Percentiles rank a stretch among this genome's conserved stretches.
Evolutionary conservation across 495 filamentous ascomycete species (phyloP).

Genomic region (Aspergillus nidulans): DNA sequence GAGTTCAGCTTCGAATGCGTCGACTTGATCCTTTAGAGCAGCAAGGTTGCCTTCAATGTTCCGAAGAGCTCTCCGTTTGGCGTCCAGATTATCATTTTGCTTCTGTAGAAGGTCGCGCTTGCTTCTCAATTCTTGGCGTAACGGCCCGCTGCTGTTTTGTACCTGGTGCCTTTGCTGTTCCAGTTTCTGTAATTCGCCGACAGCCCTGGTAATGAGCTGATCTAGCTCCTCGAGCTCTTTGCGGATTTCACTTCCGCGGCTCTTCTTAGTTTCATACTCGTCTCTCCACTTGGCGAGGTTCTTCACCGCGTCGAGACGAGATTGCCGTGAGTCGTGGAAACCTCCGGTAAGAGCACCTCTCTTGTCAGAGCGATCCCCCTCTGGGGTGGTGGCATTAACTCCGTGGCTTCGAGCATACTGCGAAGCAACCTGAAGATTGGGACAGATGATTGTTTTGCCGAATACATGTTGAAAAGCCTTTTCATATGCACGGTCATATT

Average conservation of each 20-base stretch:
- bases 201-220: slow-evolving; percentile 78
- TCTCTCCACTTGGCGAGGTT: slow-evolving; percentile 70
- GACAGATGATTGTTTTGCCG: slow-evolving; percentile 91
- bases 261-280: slow-evolving; percentile 62
- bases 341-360: slow-evolving; percentile 92
- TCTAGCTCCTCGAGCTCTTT: slow-evolving; percentile 69
- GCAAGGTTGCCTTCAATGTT: slow-evolving; percentile 73
- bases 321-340: slow-evolving; percentile 77
- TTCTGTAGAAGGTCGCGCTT: slow-evolving; percentile 69
- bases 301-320: slow-evolving; percentile 77
- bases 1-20: slow-evolving; percentile 71
- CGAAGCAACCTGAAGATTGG: slow-evolving; percentile 75
- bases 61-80: slow-evolving; percentile 62
- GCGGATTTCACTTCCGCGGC: slow-evolving; percentile 53
- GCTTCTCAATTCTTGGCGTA: slow-evolving; percentile 65
- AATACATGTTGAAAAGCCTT: slow-evolving; percentile 90
- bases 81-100: slow-evolving; percentile 68
- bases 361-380: slow-evolving; percentile 90
- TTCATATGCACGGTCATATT: slow-evolving; percentile 71
- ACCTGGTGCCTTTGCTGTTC: slow-evolving; percentile 74
- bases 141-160: slow-evolving; percentile 76
- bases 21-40: slow-evolving; percentile 67
- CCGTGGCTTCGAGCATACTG: slow-evolving; percentile 89
- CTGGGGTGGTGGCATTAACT: slow-evolving; percentile 87
- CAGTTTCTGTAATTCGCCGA: slow-evolving; percentile 75